These are phyloP conservation scores for Triticum urartu DNA, from an alignment of 176 grass and related monocot genomes.

Conservation along the genomic window DNA sequence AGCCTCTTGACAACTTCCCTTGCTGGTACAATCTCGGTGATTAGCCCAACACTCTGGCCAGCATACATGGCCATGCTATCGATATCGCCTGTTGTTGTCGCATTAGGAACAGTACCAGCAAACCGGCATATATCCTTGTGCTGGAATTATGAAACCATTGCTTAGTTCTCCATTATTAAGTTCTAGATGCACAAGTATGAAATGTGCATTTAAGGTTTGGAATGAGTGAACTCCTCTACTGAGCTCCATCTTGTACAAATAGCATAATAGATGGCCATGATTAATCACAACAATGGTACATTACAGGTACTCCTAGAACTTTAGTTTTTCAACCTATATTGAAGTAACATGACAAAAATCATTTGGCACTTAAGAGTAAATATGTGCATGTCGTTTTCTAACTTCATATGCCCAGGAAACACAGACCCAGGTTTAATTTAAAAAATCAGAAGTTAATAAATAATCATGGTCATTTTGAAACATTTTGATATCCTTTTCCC, in stretches of 20 bases:
- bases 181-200: slow-evolving; percentile 21
- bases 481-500: background rate
- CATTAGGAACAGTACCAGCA: slow-evolving; percentile 81
- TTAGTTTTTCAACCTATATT: background rate
- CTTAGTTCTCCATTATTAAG: slow-evolving; percentile 20
- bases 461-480: background rate
- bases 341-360: background rate
- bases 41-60: slow-evolving; percentile 72
- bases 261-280: slow-evolving; percentile 3
- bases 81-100: slow-evolving; percentile 67
- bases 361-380: background rate
- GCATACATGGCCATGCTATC: slow-evolving; percentile 87
- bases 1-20: slow-evolving; percentile 64
- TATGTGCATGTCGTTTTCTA: background rate
- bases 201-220: slow-evolving; percentile 22
- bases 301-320: background rate
- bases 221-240: slow-evolving; percentile 18
- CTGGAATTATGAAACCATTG: slow-evolving; percentile 42
- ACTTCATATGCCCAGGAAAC: background rate
- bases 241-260: slow-evolving; percentile 20
- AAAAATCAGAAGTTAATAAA: background rate
- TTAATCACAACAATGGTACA: slow-evolving; percentile 1
- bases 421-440: background rate
- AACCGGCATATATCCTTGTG: slow-evolving; percentile 60
- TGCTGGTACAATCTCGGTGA: slow-evolving; percentile 75